Evolutionary conservation across 345 rosid genomes (phyloP).

Genomic region (Chamaenerion angustifolium): DNA sequence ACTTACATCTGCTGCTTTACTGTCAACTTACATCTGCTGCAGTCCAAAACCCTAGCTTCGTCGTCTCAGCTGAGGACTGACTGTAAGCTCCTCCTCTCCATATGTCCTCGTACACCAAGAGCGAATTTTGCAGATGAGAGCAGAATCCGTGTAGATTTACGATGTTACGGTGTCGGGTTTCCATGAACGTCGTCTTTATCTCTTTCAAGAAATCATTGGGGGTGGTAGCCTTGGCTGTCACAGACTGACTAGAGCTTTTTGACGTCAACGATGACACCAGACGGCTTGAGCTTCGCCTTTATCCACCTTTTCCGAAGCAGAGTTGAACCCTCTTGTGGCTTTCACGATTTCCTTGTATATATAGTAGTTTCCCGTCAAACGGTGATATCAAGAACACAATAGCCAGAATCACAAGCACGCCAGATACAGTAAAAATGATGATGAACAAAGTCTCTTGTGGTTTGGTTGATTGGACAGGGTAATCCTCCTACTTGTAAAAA

Average conservation of each 20-base stretch:
- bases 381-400: constrained; percentile 9
- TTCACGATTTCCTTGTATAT: constrained; percentile 17
- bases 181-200: constrained; percentile 12
- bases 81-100: constrained; percentile 9
- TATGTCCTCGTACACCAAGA: constrained; percentile 15
- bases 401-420: too few species aligned
- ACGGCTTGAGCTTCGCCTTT: constrained; percentile 11
- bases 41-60: constrained; percentile 8
- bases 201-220: constrained; percentile 14
- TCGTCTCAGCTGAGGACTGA: constrained; percentile 1
- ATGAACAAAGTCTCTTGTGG: too few species aligned
- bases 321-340: constrained; percentile 11
- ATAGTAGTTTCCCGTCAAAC: constrained; percentile 10
- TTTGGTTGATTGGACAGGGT: too few species aligned
- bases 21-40: too few species aligned
- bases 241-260: constrained; percentile 17
- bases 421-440: too few species aligned
- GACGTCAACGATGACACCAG: constrained; percentile 15
- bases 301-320: constrained; percentile 23
- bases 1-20: too few species aligned
- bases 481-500: too few species aligned
- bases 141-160: constrained; percentile 11
- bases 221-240: constrained; percentile 1
- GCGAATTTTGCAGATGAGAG: constrained; percentile 8
- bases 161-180: constrained; percentile 14